Evolutionary conservation across 2,329 filamentous ascomycete genomes (phyloP).

Genomic region (Talaromyces sp.): DNA sequence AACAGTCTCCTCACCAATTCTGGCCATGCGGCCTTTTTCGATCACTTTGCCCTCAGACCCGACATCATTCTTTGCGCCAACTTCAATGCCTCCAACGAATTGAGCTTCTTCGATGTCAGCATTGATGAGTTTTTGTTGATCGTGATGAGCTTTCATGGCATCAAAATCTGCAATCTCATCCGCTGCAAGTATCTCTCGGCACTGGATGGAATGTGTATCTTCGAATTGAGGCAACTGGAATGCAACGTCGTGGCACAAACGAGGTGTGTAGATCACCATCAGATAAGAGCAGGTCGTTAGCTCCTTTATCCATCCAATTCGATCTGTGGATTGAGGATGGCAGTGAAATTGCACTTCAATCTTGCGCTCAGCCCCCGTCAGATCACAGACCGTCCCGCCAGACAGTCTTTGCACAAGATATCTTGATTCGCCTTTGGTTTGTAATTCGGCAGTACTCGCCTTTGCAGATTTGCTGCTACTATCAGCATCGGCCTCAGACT

Average conservation of each 20-base stretch:
- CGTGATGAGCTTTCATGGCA: conserved; percentile 34
- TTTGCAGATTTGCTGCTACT: conserved; percentile 25
- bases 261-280: conserved; percentile 87
- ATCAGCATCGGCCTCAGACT: conserved; percentile 23
- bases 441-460: conserved; percentile 60
- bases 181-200: conserved; percentile 65
- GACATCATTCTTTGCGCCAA: conserved; percentile 57
- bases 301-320: conserved; percentile 91
- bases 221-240: conserved; percentile 79
- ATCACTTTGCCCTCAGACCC: conserved; percentile 55
- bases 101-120: conserved; percentile 35
- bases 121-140: conserved; percentile 34
- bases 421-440: conserved; percentile 76
- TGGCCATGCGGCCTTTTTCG: conserved; percentile 56
- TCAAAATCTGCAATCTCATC: conserved; percentile 52
- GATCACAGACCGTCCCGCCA: conserved; percentile 78
- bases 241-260: conserved; percentile 80
- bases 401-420: conserved; percentile 81
- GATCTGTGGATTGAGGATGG: conserved; percentile 69
- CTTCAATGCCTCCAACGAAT: conserved; percentile 55
- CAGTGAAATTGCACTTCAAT: conserved; percentile 81
- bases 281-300: conserved; percentile 86
- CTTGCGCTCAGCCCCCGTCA: conserved; percentile 75
- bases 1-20: conserved; percentile 49
- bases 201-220: conserved; percentile 71